phyloP scores from a whole-genome alignment of 768 basidiomycete genomes.

The Cystofilobasidium capitatum region DNA sequence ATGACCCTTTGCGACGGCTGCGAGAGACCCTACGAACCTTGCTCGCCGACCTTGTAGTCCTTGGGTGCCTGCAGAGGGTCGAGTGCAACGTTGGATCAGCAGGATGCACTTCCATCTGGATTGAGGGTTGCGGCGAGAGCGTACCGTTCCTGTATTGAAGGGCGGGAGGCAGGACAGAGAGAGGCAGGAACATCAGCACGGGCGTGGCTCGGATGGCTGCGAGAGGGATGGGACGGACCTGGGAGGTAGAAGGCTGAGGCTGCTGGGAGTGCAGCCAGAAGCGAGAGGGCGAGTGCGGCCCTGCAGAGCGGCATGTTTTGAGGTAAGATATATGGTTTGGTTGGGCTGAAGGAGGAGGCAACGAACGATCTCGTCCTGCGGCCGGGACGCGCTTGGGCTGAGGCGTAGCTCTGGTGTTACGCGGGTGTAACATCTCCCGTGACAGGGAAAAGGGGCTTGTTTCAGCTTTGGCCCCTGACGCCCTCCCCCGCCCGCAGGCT shows the following conservation, averaged over 20 bases:
- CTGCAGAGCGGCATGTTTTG: neutral
- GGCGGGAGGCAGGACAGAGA: too few relatives aligned
- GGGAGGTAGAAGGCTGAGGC: slow-evolving; percentile 76
- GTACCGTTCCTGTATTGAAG: neutral
- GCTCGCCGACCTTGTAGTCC: slow-evolving; percentile 64
- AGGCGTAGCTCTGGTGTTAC: too few relatives aligned
- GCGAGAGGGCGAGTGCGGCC: neutral
- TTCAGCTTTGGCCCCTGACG: too few relatives aligned
- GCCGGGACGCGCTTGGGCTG: too few relatives aligned
- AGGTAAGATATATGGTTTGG: neutral
- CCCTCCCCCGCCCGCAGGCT: too few relatives aligned
- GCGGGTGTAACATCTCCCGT: too few relatives aligned
- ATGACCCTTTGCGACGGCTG: neutral
- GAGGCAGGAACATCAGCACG: neutral
- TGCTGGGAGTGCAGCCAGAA: slow-evolving; percentile 11
- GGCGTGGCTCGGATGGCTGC: neutral
- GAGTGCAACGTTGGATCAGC: neutral
- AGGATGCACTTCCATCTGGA: neutral
- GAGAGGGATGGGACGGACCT: slow-evolving; percentile 35
- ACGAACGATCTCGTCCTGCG: too few relatives aligned
- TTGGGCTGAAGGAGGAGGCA: neutral
- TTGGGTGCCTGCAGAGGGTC: slow-evolving; percentile 51
- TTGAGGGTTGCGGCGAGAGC: neutral
- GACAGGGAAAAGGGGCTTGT: too few relatives aligned
- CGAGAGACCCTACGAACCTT: slow-evolving; percentile 42